A percentile compares a stretch with the other conserved stretches of the same genome.
Evolutionary conservation across 441 rosid genomes (phyloP).

Genomic region (Mallotus repandus): DNA sequence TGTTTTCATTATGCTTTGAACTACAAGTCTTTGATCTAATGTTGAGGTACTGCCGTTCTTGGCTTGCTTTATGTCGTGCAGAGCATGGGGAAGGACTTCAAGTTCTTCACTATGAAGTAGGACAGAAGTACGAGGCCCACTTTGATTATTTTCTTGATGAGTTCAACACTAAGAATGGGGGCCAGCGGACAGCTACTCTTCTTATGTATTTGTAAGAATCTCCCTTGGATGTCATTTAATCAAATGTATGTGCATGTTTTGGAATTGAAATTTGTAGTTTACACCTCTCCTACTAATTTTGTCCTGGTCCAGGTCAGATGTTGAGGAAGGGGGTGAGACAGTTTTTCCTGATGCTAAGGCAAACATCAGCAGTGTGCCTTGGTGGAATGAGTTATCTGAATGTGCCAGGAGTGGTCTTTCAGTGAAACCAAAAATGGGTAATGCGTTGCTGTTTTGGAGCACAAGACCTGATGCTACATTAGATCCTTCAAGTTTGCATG

Average conservation of each 20-base stretch:
- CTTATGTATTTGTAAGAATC: slow-evolving; percentile 90
- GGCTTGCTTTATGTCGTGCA: slow-evolving; percentile 31
- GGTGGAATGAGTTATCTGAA: slow-evolving; percentile 88
- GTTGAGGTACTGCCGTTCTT: slow-evolving; percentile 8
- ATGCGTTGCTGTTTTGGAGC: slow-evolving; percentile 92
- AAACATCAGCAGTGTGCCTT: slow-evolving; percentile 68
- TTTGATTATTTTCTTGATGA: slow-evolving; percentile 83
- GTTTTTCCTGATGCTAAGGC: slow-evolving; percentile 74
- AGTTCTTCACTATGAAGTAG: slow-evolving; percentile 85
- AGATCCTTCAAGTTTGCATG: slow-evolving; percentile 87
- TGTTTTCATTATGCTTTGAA: neutral
- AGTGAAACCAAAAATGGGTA: slow-evolving; percentile 83
- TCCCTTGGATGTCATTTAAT: neutral
- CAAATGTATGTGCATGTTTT: neutral
- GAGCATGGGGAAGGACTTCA: slow-evolving; percentile 96
- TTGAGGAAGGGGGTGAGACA: slow-evolving; percentile 98
- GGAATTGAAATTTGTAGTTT: neutral
- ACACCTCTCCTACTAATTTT: neutral
- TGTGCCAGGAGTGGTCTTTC: slow-evolving; percentile 80
- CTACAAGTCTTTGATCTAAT: slow-evolving; percentile 9
- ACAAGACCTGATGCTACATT: slow-evolving; percentile 84
- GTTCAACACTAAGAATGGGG: slow-evolving; percentile 81
- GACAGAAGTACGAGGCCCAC: slow-evolving; percentile 90
- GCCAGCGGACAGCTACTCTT: slow-evolving; percentile 94
- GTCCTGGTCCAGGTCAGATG: slow-evolving; percentile 67